These are phyloP conservation scores for Helminthosporium solani DNA, from an alignment of 2,329 filamentous ascomycete genomes.

Conservation along the genomic window DNA sequence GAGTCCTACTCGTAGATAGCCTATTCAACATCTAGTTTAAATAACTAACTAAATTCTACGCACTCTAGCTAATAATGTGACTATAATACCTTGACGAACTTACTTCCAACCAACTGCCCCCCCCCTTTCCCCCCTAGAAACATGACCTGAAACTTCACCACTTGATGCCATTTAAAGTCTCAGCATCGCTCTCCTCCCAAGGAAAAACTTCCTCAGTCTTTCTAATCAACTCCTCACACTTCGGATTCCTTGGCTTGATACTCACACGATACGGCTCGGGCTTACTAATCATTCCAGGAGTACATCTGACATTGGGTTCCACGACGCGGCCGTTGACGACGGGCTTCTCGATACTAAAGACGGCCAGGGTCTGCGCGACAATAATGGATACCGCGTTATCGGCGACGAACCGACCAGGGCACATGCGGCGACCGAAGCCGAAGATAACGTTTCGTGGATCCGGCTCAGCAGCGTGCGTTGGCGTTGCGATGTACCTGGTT, in stretches of 20 bases:
- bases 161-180: constrained; percentile 15
- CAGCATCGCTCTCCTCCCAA: constrained; percentile 44
- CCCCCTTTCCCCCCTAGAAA: too few species aligned
- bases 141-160: background rate
- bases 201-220: constrained; percentile 40
- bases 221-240: constrained; percentile 36
- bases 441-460: constrained; percentile 40
- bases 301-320: constrained; percentile 38
- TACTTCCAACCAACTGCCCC: too few species aligned
- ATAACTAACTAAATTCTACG: too few species aligned
- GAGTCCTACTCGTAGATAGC: too few species aligned
- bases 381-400: constrained; percentile 45
- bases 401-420: constrained; percentile 45
- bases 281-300: constrained; percentile 43
- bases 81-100: too few species aligned
- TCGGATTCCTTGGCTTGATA: constrained; percentile 39
- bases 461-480: constrained; percentile 36
- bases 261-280: constrained; percentile 39
- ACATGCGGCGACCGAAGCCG: constrained; percentile 47
- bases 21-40: too few species aligned
- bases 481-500: constrained; percentile 42
- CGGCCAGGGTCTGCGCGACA: constrained; percentile 49
- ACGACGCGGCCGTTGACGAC: constrained; percentile 41
- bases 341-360: constrained; percentile 47
- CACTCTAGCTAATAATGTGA: too few species aligned